Base-by-base conservation (phyloP, 768 basidiomycete species). In the Termitomyces sp. region DNA sequence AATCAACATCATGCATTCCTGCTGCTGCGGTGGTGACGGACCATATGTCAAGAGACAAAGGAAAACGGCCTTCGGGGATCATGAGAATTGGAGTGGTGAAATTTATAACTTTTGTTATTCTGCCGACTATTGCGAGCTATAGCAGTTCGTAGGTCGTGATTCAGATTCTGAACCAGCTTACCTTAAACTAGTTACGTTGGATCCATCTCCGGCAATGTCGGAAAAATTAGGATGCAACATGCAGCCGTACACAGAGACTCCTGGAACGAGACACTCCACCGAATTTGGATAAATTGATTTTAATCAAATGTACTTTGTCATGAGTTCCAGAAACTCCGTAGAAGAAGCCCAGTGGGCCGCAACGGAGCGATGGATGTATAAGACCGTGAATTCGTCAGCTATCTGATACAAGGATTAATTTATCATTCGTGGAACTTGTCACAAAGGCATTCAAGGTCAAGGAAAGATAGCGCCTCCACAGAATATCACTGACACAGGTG, bases 41-140 rank as follows among this genome's bases (percentile, higher is more conserved):
- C 48, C 75, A 59, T 77, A 74, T 62, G 60, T 72, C 50, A 72
- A 73, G 9, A 52, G 73, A 74, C 61, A 64, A 69, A 21, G 75
- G 75, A 1, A 71, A 70, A 71, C 79, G 77, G 62, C 77, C 74
- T 63, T 71, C 14, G 77, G 75, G 15, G 68, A 72, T 37, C 60
- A 67, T 31, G 4, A 1, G 5, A 9, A 31, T 7, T 79, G 75
- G 59, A 70, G 64, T 57, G 78, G 79, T 78, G 64, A 62, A 31
- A 75, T 52, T 52, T 35, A 45, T 60, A 53, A 60, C 7, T 70
- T 61, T 48, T 64, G 67, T 59, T 63, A 61, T n/a, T 51, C 51
- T 62, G 40, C 51, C 48, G 26, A 31, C 19, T 33, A 42, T 19
- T 30, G 17, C 51, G 56, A 58, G 35, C 35, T 46, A 30, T 62